Percentiles rank a stretch among this genome's conserved stretches.
These are phyloP conservation scores for Collybia nuda DNA, from an alignment of 768 basidiomycete species.

Conservation along the genomic window DNA sequence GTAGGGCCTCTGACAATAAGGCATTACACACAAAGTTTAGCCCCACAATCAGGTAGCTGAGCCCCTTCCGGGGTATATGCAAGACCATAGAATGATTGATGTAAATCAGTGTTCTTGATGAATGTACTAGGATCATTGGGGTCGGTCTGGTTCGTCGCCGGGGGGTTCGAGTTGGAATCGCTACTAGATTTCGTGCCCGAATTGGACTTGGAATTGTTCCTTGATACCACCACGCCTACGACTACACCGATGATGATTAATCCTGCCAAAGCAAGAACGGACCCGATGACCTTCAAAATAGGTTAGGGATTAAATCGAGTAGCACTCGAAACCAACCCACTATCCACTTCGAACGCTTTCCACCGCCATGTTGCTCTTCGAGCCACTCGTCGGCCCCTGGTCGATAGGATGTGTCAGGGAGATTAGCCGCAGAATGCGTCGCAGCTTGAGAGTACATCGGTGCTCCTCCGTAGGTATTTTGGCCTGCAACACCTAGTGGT, in stretches of 20 bases:
- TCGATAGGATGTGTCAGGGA: constrained; percentile 12
- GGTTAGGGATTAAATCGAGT: background rate
- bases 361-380: constrained; percentile 7
- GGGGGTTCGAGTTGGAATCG: constrained; percentile 3
- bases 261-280: constrained; percentile 29
- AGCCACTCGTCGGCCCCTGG: constrained; percentile 16
- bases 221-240: constrained; percentile 55
- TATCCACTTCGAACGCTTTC: constrained; percentile 20
- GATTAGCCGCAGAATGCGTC: constrained; percentile 11
- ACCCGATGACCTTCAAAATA: constrained; percentile 45
- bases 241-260: constrained; percentile 51
- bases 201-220: constrained; percentile 27
- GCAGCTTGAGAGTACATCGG: constrained; percentile 18
- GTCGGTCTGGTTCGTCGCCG: constrained; percentile 25
- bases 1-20: background rate
- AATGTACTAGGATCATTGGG: constrained; percentile 79
- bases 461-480: constrained; percentile 6
- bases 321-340: constrained; percentile 8
- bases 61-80: constrained; percentile 84
- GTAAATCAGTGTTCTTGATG: constrained; percentile 62
- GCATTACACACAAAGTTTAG: constrained; percentile 36
- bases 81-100: constrained; percentile 80
- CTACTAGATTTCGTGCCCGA: constrained; percentile 9
- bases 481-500: constrained; percentile 13
- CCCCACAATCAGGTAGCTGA: constrained; percentile 72